Evolutionary conservation across 768 basidiomycete species (phyloP), one percentile per base, ranked within the genome.

Genomic region (Termitomyces sp.): DNA sequence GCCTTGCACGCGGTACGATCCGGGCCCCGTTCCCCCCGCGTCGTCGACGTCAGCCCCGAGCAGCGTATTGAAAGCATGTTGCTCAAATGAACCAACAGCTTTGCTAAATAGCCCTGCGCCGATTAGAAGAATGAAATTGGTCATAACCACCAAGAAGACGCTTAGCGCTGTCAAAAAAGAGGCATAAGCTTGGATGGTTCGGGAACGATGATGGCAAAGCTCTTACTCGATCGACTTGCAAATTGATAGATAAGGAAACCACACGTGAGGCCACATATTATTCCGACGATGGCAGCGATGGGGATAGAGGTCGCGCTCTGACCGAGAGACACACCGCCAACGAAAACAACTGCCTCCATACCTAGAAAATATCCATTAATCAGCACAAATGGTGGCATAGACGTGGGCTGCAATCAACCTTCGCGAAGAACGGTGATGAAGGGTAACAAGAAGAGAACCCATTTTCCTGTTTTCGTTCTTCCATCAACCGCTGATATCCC

Each of bases 341-440:
- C 93, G 68, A 98, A 97, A 61, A 98, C 79, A 58, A 97, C 89
- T 0, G 91, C 94, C 71, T 98, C 95, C 61, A 98, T 78, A 50
- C 87, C 86, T 88, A 63, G 18, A 40, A 40, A 26, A 26, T 9
- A 36, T 36, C 7, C 40, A 54, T 40, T 41, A 5, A 49, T 55
- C 14, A 57, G 56, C 16, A 54, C 16, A 30, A 40, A 1, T 20
- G 33, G 57, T n/a, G 5, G 26, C 7, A 32, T 43, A 50, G 36
- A 49, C 2, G 40, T 7, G 32, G 36, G 46, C 49, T 18, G 20
- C 18, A 32, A 54, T 30, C 28, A 38, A 81, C 95, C 95, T 78
- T 98, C 96, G 61, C 95, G 87, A 36, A 98, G 77, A 49, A 99
- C 93, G 10, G 95, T 96, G 68, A 98, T 83, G 59, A 96, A 73